These are phyloP conservation scores for Rhizoclosmatium sp. DNA, from an alignment of 192 early-diverging fungal species.

Conservation along the genomic window DNA sequence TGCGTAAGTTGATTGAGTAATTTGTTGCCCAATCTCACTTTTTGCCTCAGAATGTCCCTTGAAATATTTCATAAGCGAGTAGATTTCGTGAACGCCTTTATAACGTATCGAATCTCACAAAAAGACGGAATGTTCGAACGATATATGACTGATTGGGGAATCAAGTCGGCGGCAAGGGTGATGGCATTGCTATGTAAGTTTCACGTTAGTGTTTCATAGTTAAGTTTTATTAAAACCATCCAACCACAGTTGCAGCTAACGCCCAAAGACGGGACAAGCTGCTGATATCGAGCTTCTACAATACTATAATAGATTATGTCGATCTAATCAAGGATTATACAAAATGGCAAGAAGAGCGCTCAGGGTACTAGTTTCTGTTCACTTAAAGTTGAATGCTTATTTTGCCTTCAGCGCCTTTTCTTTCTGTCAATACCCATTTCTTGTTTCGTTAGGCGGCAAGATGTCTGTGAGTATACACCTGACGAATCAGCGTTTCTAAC, in stretches of 20 bases:
- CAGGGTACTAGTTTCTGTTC: conserved; percentile 41
- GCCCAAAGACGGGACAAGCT: conserved; percentile 64
- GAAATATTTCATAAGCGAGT: conserved; percentile 75
- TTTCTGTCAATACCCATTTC: conserved; percentile 67
- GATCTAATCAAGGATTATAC: conserved; percentile 54
- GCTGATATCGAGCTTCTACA: conserved; percentile 83
- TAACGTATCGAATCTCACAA: conserved; percentile 81
- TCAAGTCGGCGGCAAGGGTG: conserved; percentile 81
- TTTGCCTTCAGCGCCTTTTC: conserved; percentile 43
- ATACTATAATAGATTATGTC: conserved; percentile 67
- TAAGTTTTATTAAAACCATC: conserved; percentile 1
- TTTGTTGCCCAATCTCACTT: neutral
- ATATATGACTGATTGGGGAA: conserved; percentile 88
- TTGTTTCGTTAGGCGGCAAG: conserved; percentile 62
- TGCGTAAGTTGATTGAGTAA: conserved; percentile 50
- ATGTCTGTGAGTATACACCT: conserved; percentile 48
- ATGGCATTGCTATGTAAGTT: conserved; percentile 86
- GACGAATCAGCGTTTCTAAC: neutral
- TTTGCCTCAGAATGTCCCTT: conserved; percentile 55
- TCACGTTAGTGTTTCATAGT: conserved; percentile 1
- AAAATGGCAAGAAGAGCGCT: conserved; percentile 59
- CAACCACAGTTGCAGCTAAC: conserved; percentile 73
- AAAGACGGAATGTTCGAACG: conserved; percentile 53
- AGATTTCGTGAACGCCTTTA: conserved; percentile 84
- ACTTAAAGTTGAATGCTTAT: neutral